Percentiles rank a stretch among this genome's conserved stretches.
Evolutionary conservation across 305 asterid species (phyloP).

Genomic region (Andrographis paniculata): DNA sequence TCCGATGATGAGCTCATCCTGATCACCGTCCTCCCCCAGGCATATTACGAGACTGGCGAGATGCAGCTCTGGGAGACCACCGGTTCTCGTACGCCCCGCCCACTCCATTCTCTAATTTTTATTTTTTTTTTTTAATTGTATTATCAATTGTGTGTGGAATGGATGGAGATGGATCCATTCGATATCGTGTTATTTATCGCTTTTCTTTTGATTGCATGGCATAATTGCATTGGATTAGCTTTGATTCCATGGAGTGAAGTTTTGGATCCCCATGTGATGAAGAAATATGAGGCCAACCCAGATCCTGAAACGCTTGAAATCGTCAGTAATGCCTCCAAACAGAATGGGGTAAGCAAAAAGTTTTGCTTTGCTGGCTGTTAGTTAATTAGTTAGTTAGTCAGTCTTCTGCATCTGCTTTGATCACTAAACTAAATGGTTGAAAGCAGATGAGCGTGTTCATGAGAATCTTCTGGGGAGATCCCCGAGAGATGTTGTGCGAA

Average conservation of each 20-base stretch:
- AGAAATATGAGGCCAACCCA: conserved; percentile 45
- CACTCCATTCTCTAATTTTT: neutral
- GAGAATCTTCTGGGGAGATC: conserved; percentile 66
- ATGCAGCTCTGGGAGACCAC: conserved; percentile 90
- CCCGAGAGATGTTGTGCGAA: conserved; percentile 58
- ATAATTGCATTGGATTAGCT: too few species aligned
- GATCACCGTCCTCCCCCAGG: conserved; percentile 43
- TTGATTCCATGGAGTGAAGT: conserved; percentile 46
- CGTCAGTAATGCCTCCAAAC: conserved; percentile 32
- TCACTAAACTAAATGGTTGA: too few species aligned
- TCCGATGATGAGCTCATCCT: conserved; percentile 75
- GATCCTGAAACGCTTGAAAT: conserved; percentile 51
- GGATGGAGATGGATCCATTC: too few species aligned
- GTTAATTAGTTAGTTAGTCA: too few species aligned
- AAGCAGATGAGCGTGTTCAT: conserved; percentile 37
- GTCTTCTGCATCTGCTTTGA: neutral
- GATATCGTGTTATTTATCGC: too few species aligned
- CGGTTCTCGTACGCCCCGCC: conserved; percentile 67
- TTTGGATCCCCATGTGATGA: conserved; percentile 29
- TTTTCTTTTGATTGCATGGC: too few species aligned
- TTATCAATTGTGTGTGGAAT: too few species aligned
- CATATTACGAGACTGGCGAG: conserved; percentile 75
- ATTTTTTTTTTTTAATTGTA: too few species aligned
- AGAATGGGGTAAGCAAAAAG: conserved; percentile 33
- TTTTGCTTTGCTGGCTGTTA: neutral